phyloP scores from a whole-genome alignment of 1,284 basidiomycete species.

The Boletus mariae region DNA sequence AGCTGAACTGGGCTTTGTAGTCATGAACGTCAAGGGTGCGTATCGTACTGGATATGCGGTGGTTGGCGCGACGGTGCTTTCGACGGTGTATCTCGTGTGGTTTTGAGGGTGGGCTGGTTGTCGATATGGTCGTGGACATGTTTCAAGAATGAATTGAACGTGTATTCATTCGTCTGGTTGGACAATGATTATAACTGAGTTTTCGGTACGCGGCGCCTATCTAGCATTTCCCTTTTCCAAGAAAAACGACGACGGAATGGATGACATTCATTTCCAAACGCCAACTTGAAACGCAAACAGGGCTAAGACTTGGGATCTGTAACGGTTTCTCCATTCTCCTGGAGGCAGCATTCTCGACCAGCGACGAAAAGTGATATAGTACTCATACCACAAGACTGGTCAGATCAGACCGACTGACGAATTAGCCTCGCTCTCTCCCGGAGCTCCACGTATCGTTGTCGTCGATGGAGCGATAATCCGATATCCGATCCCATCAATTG shows the following conservation, averaged over 20 bases:
- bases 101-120: constrained; percentile 1
- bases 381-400: too few species aligned
- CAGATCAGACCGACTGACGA: too few species aligned
- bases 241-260: not conserved
- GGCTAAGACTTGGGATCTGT: too few species aligned
- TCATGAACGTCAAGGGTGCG: constrained; percentile 74
- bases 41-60: constrained; percentile 83
- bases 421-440: too few species aligned
- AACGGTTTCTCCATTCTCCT: too few species aligned
- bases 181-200: not conserved
- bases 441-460: too few species aligned
- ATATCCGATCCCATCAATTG: not conserved
- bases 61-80: constrained; percentile 73
- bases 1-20: constrained; percentile 37
- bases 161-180: not conserved
- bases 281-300: not conserved
- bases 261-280: not conserved
- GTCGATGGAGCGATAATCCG: not conserved
- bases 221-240: too few species aligned
- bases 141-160: not conserved
- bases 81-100: constrained; percentile 62
- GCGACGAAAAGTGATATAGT: too few species aligned
- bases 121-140: not conserved
- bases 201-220: not conserved
- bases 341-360: too few species aligned